phyloP scores from a whole-genome alignment of 169 alveolate species.

The Plasmodium vivax region DNA sequence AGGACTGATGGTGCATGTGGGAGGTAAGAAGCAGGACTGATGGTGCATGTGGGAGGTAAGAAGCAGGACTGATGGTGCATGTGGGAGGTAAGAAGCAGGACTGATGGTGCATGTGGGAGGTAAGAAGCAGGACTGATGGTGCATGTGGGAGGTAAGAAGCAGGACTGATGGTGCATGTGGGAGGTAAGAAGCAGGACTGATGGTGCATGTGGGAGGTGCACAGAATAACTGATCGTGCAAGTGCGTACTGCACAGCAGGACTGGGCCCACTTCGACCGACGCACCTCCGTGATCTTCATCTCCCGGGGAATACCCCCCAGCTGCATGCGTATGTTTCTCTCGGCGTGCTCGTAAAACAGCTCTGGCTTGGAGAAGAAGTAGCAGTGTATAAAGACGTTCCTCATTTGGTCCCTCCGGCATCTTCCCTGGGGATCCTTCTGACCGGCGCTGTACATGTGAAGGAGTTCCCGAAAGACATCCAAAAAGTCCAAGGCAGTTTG shows the following conservation, averaged over 20 bases:
- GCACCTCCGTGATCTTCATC: constrained; percentile 62
- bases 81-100: too few species aligned
- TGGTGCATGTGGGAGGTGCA: too few species aligned
- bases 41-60: too few species aligned
- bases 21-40: too few species aligned
- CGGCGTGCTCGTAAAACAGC: constrained; percentile 56
- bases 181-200: too few species aligned
- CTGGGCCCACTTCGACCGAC: not conserved
- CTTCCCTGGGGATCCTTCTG: not conserved
- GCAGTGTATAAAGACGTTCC: constrained; percentile 53
- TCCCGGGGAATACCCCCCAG: constrained; percentile 20
- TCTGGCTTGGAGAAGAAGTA: constrained; percentile 65
- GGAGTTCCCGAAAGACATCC: constrained; percentile 77
- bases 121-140: too few species aligned
- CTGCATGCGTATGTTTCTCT: constrained; percentile 30
- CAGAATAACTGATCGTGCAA: too few species aligned
- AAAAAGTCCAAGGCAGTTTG: constrained; percentile 90
- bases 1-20: too few species aligned
- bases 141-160: not conserved
- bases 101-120: too few species aligned
- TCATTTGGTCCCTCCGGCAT: not conserved
- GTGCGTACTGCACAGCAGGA: not conserved
- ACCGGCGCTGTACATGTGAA: not conserved
- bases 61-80: too few species aligned
- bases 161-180: too few species aligned